A percentile compares a stretch with the other conserved stretches of the same genome.
These are phyloP conservation scores for Pseudonitzschia multistriata DNA, from an alignment of 108 stramenopile genomes.

Conservation along the genomic window DNA sequence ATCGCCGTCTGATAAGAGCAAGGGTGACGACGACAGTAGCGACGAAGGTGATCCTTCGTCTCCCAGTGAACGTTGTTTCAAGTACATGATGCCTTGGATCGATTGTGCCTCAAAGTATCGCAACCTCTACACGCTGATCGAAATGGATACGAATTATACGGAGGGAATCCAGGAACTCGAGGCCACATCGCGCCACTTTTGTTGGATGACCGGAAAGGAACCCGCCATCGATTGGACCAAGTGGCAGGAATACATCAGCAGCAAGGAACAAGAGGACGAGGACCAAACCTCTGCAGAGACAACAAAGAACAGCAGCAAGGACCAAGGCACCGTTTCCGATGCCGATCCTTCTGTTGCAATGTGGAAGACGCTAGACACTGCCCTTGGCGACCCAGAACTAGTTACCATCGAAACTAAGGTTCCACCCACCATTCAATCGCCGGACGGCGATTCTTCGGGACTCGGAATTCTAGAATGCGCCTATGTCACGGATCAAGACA, in stretches of 20 bases:
- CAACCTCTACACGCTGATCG: slow-evolving; percentile 62
- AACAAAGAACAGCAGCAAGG: background rate
- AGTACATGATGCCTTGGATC: slow-evolving; percentile 76
- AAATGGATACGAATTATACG: slow-evolving; percentile 55
- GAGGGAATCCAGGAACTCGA: slow-evolving; percentile 19
- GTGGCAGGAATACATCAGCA: slow-evolving; percentile 11
- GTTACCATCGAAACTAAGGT: slow-evolving; percentile 43
- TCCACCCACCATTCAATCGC: slow-evolving; percentile 29
- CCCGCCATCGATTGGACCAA: slow-evolving; percentile 42
- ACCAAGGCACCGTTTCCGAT: background rate
- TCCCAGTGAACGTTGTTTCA: slow-evolving; percentile 54
- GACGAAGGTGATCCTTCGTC: slow-evolving; percentile 9
- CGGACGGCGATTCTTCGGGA: background rate
- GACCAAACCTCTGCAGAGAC: background rate
- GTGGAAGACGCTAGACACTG: slow-evolving; percentile 38
- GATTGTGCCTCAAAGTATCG: slow-evolving; percentile 63
- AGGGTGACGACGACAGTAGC: slow-evolving; percentile 19
- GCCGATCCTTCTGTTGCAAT: slow-evolving; percentile 2
- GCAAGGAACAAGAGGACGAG: background rate
- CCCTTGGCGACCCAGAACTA: slow-evolving; percentile 49
- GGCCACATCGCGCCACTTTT: slow-evolving; percentile 7
- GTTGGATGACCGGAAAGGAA: slow-evolving; percentile 23
- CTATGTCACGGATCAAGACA: slow-evolving; percentile 76
- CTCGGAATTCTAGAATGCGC: slow-evolving; percentile 66
- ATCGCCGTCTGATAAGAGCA: slow-evolving; percentile 34